Conservation (phyloP, 768 basidiomycete species). For the Leccinellum luteum region DNA sequence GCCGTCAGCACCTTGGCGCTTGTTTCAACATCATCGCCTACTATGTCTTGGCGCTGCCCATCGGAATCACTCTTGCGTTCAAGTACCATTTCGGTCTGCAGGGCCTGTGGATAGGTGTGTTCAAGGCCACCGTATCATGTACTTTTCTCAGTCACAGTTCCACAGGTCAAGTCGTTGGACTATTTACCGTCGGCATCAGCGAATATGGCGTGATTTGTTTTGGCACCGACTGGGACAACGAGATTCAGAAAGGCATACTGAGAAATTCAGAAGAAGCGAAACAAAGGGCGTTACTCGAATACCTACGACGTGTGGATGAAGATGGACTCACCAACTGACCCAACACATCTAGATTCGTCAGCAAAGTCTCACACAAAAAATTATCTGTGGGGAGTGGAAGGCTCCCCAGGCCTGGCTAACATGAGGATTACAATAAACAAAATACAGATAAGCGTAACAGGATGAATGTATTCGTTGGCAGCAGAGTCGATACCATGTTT, state of each 20-base stretch:
- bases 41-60: slow-evolving; percentile 51
- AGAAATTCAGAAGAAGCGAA: slow-evolving; percentile 36
- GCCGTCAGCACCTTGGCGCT: slow-evolving; percentile 69
- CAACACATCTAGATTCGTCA: background rate
- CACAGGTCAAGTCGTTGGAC: slow-evolving; percentile 67
- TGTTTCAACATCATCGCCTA: slow-evolving; percentile 70
- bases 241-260: slow-evolving; percentile 39
- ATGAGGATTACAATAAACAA: background rate
- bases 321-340: slow-evolving; percentile 18
- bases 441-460: background rate
- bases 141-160: slow-evolving; percentile 8
- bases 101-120: slow-evolving; percentile 51
- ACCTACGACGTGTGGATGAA: slow-evolving; percentile 13
- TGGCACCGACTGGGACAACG: slow-evolving; percentile 48
- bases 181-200: slow-evolving; percentile 67
- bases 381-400: background rate
- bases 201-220: slow-evolving; percentile 64
- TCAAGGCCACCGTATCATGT: background rate
- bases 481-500: background rate
- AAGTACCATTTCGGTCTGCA: slow-evolving; percentile 40
- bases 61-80: slow-evolving; percentile 53
- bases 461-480: background rate
- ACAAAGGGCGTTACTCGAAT: slow-evolving; percentile 25
- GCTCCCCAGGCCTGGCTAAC: background rate
- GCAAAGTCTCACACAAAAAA: background rate